Conservation (phyloP, 495 filamentous ascomycete species). For the Bacidia gigantensis region DNA sequence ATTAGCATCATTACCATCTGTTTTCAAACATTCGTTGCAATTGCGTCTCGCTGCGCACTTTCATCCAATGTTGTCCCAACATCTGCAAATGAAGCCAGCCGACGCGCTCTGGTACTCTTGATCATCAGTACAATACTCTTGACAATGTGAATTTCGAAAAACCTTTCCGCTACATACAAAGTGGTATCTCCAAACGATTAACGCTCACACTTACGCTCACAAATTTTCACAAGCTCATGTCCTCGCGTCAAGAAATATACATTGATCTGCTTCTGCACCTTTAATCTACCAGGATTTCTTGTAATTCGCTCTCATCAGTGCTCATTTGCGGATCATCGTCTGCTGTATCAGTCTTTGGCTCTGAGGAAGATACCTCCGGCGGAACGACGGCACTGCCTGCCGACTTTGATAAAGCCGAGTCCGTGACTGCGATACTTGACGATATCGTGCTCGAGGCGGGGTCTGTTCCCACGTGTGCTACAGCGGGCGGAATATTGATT, state of each 20-base stretch:
- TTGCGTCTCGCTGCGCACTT: no score
- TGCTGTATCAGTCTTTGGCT: not conserved
- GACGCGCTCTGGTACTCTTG: no score
- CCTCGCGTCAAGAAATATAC: not conserved
- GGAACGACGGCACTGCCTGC: not conserved
- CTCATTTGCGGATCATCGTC: not conserved
- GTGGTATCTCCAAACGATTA: not conserved
- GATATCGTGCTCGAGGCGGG: no score
- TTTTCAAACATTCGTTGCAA: no score
- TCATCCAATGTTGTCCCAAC: no score
- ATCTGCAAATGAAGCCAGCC: no score
- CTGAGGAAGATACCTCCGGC: not conserved
- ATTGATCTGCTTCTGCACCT: not conserved
- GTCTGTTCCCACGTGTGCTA: not conserved
- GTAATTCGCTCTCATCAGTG: not conserved
- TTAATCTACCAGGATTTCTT: slow-evolving; percentile 1
- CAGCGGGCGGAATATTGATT: not conserved
- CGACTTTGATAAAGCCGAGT: no score
- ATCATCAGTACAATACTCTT: no score
- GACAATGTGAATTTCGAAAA: no score
- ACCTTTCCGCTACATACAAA: not conserved
- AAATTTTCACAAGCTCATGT: not conserved
- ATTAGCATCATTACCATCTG: no score
- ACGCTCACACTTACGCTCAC: not conserved
- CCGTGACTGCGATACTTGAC: not conserved